Base-by-base conservation (phyloP, 2,329 filamentous ascomycete genomes). In the Peltaster fructicola region DNA sequence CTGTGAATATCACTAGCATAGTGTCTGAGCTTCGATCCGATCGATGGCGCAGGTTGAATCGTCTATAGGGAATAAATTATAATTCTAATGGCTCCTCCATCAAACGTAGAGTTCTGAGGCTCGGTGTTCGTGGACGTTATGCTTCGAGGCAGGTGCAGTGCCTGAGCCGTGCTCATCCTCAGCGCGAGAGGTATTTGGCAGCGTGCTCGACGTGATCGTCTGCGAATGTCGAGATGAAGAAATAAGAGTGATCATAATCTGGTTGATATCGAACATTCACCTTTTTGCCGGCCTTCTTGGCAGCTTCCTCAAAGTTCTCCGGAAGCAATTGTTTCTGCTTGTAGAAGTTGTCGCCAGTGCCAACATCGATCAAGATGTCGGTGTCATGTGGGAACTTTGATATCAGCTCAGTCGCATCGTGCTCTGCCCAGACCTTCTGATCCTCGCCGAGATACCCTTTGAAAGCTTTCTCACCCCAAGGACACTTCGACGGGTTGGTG, bases 401-500 rank as follows among this genome's bases (percentile, higher is more conserved):
- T 21, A 95, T 57, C 25, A 98, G 62, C 61, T 93, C 84, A 0
- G 84, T 90, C 4, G 88, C 81, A 50, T 98, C 88, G 50, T 93
- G 79, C 53, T 73, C 68, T 51, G 75, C 76, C 81, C 88, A 95
- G 52, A 66, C 72, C 43, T 67, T 63, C 34, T 82, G 65, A 9
- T 65, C 57, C 22, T 68, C 68, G 10, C 88, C 85, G 22, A 98
- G 67, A 57, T 98, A 98, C 5, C 88, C 85, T 14, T 56, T 56
- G 50, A 98, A 95, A 0, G 88, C 88, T 65, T 98, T 98, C 52
- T 91, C 65, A 15, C 88, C 88, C 88, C 88, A 98, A 1, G 79
- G 79, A 44, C 79, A 90, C 38, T 73, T 69, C 33, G 63, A 62
- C 1, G 85, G 88, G 58, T 95, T 95, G 24, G 72, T 54, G 43